Percentiles rank a stretch among this genome's conserved stretches.
phyloP scores from a whole-genome alignment of 202 grass and related monocot species.

The Saccharum hybrid region DNA sequence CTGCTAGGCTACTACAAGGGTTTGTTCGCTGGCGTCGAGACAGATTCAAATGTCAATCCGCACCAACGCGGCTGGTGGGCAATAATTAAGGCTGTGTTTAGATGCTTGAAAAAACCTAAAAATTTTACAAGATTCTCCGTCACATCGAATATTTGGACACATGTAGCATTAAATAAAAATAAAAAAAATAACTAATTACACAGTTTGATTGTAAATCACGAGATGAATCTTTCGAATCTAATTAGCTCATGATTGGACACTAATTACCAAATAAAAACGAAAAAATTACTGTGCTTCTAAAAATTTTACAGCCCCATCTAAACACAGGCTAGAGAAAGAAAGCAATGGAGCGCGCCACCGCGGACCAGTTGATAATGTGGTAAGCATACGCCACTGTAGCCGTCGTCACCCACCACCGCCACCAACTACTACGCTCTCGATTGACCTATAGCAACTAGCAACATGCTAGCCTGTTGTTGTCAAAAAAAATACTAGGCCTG shows the following conservation, averaged over 20 bases:
- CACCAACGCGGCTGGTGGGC: constrained; percentile 42
- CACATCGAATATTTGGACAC: too few species aligned
- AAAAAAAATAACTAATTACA: too few species aligned
- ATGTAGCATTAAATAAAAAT: too few species aligned
- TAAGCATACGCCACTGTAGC: constrained; percentile 36
- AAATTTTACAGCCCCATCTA: too few species aligned
- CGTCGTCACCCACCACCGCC: constrained; percentile 49
- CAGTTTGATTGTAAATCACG: too few species aligned
- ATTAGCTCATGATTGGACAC: too few species aligned
- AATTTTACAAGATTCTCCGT: too few species aligned
- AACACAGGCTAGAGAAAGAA: constrained; percentile 18
- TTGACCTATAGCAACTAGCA: constrained; percentile 35
- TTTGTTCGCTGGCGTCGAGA: constrained; percentile 29
- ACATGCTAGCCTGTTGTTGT: not conserved
- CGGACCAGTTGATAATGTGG: constrained; percentile 33
- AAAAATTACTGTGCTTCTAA: too few species aligned
- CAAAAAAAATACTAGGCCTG: not conserved
- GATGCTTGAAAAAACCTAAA: too few species aligned
- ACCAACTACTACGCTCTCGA: constrained; percentile 42
- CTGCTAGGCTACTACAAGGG: not conserved
- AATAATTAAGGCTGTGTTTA: constrained; percentile 27
- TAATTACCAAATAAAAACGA: too few species aligned
- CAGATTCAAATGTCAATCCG: constrained; percentile 53
- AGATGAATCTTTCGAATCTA: too few species aligned
- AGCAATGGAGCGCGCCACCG: not conserved